These are phyloP conservation scores for Acer negundo DNA, from an alignment of 345 rosid species.

Conservation along the genomic window DNA sequence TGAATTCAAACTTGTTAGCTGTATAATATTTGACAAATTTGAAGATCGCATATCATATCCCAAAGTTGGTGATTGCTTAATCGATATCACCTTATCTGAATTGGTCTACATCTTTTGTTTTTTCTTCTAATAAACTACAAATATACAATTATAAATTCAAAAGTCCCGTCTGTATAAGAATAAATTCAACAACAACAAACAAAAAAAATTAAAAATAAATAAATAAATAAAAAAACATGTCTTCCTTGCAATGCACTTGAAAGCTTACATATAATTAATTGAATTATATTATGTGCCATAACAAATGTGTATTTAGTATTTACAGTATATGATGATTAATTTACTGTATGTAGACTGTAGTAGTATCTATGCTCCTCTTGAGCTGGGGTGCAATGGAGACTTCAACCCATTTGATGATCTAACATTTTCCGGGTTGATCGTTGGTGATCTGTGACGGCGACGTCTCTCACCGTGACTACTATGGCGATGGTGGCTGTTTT, in stretches of 20 bases:
- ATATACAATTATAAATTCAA: not conserved
- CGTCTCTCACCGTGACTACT: slow-evolving; percentile 29
- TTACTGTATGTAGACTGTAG: not conserved
- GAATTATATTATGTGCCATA: not conserved
- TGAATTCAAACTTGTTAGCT: slow-evolving; percentile 25
- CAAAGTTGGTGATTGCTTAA: not conserved
- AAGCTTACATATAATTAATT: not conserved
- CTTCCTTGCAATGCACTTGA: not conserved
- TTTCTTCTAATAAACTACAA: not conserved
- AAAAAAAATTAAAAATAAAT: too few relatives aligned
- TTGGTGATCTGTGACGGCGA: slow-evolving; percentile 34
- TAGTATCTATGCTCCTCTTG: slow-evolving; percentile 14
- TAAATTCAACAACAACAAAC: not conserved
- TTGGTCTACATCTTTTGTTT: slow-evolving; percentile 12
- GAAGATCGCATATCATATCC: not conserved
- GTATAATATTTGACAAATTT: slow-evolving; percentile 16
- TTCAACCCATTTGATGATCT: slow-evolving; percentile 37
- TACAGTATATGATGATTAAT: not conserved
- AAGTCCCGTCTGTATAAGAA: slow-evolving; percentile 17
- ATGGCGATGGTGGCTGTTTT: slow-evolving; percentile 35
- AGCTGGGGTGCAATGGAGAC: slow-evolving; percentile 42
- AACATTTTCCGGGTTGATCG: slow-evolving; percentile 30
- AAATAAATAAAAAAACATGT: slow-evolving; percentile 1
- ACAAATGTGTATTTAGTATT: not conserved
- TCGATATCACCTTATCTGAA: not conserved